Conservation (phyloP, 2,329 filamentous ascomycete species). For the Madurella mycetomatis region DNA sequence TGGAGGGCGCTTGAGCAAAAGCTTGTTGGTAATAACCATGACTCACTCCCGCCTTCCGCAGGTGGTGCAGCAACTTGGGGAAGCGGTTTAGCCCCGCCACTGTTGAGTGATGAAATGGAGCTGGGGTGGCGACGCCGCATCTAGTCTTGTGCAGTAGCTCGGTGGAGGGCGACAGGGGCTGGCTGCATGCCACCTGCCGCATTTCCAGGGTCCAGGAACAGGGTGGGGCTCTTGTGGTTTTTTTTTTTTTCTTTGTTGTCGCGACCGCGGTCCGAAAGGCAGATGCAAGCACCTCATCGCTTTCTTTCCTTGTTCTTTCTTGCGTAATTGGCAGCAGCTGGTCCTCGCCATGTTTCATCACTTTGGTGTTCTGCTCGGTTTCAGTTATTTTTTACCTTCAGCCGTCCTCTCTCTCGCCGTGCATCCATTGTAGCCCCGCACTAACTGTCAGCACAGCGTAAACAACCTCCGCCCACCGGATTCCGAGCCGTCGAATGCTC, state of each 20-base stretch:
- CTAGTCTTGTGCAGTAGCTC: not conserved
- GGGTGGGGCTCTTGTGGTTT: slow-evolving; percentile 1
- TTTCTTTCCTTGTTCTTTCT: slow-evolving; percentile 24
- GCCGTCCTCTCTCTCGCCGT: not conserved
- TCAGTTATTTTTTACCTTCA: slow-evolving; percentile 1
- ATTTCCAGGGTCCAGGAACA: slow-evolving; percentile 2
- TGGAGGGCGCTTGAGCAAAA: too few species aligned
- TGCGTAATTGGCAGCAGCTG: slow-evolving; percentile 5
- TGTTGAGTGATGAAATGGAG: too few species aligned
- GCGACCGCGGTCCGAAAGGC: slow-evolving; percentile 5
- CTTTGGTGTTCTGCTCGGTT: slow-evolving; percentile 4
- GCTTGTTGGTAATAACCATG: too few species aligned
- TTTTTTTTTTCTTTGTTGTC: slow-evolving; percentile 12
- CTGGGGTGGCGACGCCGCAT: not conserved
- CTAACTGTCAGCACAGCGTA: not conserved
- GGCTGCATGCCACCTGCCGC: slow-evolving; percentile 7
- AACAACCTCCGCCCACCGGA: not conserved
- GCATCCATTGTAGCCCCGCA: not conserved
- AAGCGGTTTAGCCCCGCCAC: too few species aligned
- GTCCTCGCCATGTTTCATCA: slow-evolving; percentile 15
- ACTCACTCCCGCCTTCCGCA: too few species aligned
- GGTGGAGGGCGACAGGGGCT: not conserved
- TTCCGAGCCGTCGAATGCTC: not conserved
- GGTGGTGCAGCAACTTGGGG: too few species aligned
- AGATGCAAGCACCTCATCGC: not conserved